Evolutionary conservation across 2,329 filamentous ascomycete species (phyloP), one percentile per base, ranked within the genome.

Genomic region (Venturia carpophila): DNA sequence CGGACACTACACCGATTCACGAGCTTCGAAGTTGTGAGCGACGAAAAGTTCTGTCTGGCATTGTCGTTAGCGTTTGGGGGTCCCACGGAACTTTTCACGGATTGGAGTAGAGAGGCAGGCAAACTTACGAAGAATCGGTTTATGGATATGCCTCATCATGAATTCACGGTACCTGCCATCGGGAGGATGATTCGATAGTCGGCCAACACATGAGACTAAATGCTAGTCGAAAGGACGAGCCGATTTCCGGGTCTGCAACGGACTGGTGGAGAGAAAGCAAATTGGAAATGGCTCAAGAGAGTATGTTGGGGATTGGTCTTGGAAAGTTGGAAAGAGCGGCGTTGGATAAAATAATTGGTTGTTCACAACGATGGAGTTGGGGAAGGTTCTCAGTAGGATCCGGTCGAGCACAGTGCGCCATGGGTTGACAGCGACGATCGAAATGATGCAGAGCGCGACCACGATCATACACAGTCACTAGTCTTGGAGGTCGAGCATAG

Each of bases 1-100:
- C 52, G 52, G n/a, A 37, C 52, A 34, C 52, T 58, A 58, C 52
- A 37, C 27, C 52, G 52, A 37, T 19, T 37, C 52, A 34, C 30
- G 30, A 37, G 37, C 30, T n/a, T 58, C 52, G 27, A 58, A 58
- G 17, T 58, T 58, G 37, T 58, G 30, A 58, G 52, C 5, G 27
- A 3, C 5, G 17, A 30, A 4, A 21, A 27, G 2, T 9, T 5
- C 47, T 37, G 15, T 58, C 24, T 37, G 9, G 30, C 7, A 37
- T 58, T 58, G 27, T 58, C 30, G n/a, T 58, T 37, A 39, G 52
- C 52, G 52, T 58, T 37, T 13, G 27, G 52, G 52, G 27, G 52
- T 37, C 30, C 5, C 6, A 34, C 49, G 49, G 49, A 19, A 6
- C n/a, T 56, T 58, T 27, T 52, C 21, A 52, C 47, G 21, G 47